A percentile compares a stretch with the other conserved stretches of the same genome.
phyloP scores from a whole-genome alignment of 495 filamentous ascomycete genomes.

The Penicillium tannophilum region DNA sequence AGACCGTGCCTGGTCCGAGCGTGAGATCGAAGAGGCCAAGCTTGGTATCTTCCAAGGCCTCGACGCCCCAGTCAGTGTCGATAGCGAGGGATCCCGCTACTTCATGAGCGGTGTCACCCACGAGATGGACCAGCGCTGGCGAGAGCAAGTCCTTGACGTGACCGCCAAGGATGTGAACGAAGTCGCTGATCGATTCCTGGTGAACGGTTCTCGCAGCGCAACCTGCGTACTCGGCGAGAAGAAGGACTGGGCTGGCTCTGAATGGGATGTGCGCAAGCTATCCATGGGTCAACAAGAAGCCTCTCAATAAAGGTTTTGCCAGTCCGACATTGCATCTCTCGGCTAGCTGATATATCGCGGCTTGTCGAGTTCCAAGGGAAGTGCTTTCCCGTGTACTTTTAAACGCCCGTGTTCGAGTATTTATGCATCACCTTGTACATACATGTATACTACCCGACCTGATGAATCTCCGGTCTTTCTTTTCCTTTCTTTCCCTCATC shows the following conservation, averaged over 20 bases:
- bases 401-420: conserved; percentile 12
- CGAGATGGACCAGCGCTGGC: conserved; percentile 84
- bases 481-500: conserved; percentile 8
- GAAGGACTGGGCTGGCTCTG: conserved; percentile 67
- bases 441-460: conserved; percentile 22
- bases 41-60: conserved; percentile 92
- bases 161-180: conserved; percentile 76
- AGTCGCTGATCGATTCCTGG: conserved; percentile 79
- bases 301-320: neutral
- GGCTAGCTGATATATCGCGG: neutral
- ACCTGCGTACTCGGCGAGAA: conserved; percentile 79
- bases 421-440: conserved; percentile 29
- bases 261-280: conserved; percentile 49
- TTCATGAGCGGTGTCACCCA: conserved; percentile 85
- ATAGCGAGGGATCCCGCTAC: conserved; percentile 78
- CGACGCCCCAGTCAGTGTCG: conserved; percentile 90
- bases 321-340: neutral
- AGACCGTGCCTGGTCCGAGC: conserved; percentile 80
- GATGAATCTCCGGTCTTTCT: conserved; percentile 18
- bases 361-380: conserved; percentile 4
- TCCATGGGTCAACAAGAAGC: conserved; percentile 35
- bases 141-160: conserved; percentile 87
- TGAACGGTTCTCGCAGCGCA: conserved; percentile 60
- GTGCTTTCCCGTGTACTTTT: conserved; percentile 25
- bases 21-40: conserved; percentile 94